Evolutionary conservation across 805 yeast genomes (phyloP).

Genomic region (Lipomyces sp.): DNA sequence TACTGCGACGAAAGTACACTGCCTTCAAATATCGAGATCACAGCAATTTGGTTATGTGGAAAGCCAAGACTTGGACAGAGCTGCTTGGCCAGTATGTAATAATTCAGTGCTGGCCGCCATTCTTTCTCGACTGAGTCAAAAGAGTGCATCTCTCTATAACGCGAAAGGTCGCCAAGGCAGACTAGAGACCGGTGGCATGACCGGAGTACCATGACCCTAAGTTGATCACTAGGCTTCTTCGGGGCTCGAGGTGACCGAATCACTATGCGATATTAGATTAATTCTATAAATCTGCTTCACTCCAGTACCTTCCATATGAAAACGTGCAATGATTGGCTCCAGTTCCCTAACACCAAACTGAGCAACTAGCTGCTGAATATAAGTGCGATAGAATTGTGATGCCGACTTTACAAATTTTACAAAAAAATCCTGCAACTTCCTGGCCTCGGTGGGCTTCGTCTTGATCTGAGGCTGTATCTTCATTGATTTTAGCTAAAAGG

Average conservation of each 20-base stretch:
- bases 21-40: slow-evolving; percentile 27
- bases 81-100: slow-evolving; percentile 35
- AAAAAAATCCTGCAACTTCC: slow-evolving; percentile 30
- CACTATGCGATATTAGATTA: not conserved
- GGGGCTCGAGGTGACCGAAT: slow-evolving; percentile 3
- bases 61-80: slow-evolving; percentile 33
- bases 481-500: not conserved
- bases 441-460: slow-evolving; percentile 25
- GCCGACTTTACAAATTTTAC: slow-evolving; percentile 31
- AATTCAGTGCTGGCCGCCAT: slow-evolving; percentile 32
- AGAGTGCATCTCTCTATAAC: slow-evolving; percentile 35
- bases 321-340: slow-evolving; percentile 20
- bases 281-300: not conserved
- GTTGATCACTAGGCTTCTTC: slow-evolving; percentile 1
- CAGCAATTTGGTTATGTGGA: slow-evolving; percentile 39
- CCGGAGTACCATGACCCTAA: slow-evolving; percentile 15
- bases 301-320: slow-evolving; percentile 21
- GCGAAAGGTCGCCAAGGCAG: slow-evolving; percentile 39
- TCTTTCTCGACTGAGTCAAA: slow-evolving; percentile 20
- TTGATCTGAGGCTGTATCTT: slow-evolving; percentile 24
- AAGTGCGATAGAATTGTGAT: slow-evolving; percentile 25
- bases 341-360: slow-evolving; percentile 25
- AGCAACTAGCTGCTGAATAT: slow-evolving; percentile 21
- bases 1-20: slow-evolving; percentile 34
- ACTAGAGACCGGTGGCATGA: slow-evolving; percentile 32